Base-by-base conservation (phyloP, 306 rosid species). In the Vigna trinervia region DNA sequence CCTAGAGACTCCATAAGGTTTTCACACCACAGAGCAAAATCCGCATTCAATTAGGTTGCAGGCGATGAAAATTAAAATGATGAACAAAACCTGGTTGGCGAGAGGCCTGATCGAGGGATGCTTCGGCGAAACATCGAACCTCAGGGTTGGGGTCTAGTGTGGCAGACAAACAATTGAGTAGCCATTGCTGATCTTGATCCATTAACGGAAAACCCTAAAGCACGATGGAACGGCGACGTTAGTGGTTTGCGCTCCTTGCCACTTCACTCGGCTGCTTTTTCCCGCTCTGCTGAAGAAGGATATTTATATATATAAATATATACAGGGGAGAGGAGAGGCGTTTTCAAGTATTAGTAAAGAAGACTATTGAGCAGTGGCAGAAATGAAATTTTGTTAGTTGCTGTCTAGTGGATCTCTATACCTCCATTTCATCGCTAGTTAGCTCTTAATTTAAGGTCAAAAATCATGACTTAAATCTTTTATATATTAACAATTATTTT, bases 111-210 rank as follows among this genome's bases (percentile, higher is more conserved):
- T 88, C 83, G 60, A 95, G 92, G n/a, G 97, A 95, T 34, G 97
- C 85, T 85, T 95, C 97, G 6, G 99, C 97, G 57, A 83, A 92
- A 30, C 86, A 85, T 75, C 99, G 97, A 47, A 95, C 91, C 47
- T 95, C 97, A 11, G 83, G 97, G 87, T 84, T 95, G 15, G 97
- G 91, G 69, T 95, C 97, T 82, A 92, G 97, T 34, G 96, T 88
- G 54, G 99, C 93, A 12, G 99, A 89, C 88, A 95, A 77, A 85
- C 96, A 92, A 78, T 84, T 86, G 81, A 91, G 92, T 57, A 95
- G 90, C 99, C 97, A 92, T 39, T 91, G 93, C 81, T 92, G 97
- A 86, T 95, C 97, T 74, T 89, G 91, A 83, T 95, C 97, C 45
- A 85, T 81, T 10, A 71, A 20, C 0, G 47, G 22, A 36, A 53